A percentile compares a stretch with the other conserved stretches of the same genome.
Conservation (phyloP, 345 rosid genomes). For the Eucalyptus virginea region DNA sequence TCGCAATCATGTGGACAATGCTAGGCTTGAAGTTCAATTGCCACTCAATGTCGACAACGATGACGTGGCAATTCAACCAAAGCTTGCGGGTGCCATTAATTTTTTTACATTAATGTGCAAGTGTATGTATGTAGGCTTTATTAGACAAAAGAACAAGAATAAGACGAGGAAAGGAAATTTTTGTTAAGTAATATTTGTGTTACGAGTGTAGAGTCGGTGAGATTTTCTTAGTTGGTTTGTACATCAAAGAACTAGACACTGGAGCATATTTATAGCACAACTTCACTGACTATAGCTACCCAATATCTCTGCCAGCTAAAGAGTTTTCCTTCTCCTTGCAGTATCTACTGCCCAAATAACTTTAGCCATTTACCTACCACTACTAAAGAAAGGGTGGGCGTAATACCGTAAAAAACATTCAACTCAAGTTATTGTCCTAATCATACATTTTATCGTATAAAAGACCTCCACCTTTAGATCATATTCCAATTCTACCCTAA, state of each 20-base stretch:
- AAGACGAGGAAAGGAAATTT: not conserved
- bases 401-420: too few species aligned
- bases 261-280: not conserved
- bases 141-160: too few species aligned
- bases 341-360: not conserved
- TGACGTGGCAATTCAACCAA: not conserved
- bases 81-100: accelerated
- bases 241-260: not conserved
- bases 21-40: not conserved
- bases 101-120: too few species aligned
- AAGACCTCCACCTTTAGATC: too few species aligned
- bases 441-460: too few species aligned
- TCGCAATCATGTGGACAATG: not conserved
- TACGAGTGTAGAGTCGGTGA: not conserved
- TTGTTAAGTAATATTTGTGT: too few species aligned
- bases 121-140: too few species aligned
- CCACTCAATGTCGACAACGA: too few species aligned
- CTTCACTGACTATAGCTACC: not conserved
- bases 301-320: not conserved
- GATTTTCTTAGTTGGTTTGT: not conserved
- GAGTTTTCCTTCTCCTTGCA: not conserved
- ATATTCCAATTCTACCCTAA: too few species aligned
- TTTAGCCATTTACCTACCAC: not conserved
- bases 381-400: not conserved
- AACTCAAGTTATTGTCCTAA: too few species aligned